A percentile compares a stretch with the other conserved stretches of the same genome.
These are phyloP conservation scores for Rhodosporidiobolus sp. DNA, from an alignment of 768 basidiomycete genomes.

Conservation along the genomic window DNA sequence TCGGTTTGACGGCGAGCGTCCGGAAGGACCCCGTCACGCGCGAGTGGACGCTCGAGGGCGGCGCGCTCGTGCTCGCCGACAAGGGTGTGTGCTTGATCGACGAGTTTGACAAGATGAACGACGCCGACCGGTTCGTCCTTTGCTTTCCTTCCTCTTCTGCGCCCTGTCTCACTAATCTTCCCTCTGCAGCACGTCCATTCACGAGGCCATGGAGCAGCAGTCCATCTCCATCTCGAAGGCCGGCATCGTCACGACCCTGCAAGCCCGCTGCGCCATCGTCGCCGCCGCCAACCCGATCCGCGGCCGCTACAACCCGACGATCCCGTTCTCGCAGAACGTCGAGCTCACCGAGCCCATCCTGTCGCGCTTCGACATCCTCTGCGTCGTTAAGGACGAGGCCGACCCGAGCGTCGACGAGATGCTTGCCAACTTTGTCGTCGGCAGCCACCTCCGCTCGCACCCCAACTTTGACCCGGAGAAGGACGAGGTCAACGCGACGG, in stretches of 20 bases:
- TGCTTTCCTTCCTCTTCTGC: neutral
- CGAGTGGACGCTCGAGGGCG: conserved; percentile 98
- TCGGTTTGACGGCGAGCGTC: conserved; percentile 98
- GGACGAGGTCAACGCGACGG: conserved; percentile 93
- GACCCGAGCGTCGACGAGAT: conserved; percentile 97
- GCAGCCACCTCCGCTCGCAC: conserved; percentile 89
- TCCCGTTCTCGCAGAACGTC: conserved; percentile 97
- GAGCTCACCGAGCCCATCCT: conserved; percentile 97
- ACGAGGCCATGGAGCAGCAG: conserved; percentile 99
- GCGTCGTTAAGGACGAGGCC: conserved; percentile 95
- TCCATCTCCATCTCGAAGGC: conserved; percentile 99
- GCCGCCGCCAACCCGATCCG: conserved; percentile 97
- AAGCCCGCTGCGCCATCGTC: conserved; percentile 94
- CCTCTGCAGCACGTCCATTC: conserved; percentile 70
- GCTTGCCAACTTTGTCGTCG: conserved; percentile 95
- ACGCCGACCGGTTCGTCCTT: conserved; percentile 65
- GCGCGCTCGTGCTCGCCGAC: conserved; percentile 95
- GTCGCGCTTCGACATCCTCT: conserved; percentile 95
- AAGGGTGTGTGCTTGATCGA: conserved; percentile 97
- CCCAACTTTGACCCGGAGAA: conserved; percentile 72
- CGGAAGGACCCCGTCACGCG: conserved; percentile 94
- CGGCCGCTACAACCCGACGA: conserved; percentile 95
- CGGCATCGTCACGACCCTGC: conserved; percentile 95
- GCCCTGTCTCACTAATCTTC: neutral
- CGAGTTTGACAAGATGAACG: conserved; percentile 99